phyloP scores from a whole-genome alignment of 805 yeast genomes.

The Kluyveromyces nonfermentans region DNA sequence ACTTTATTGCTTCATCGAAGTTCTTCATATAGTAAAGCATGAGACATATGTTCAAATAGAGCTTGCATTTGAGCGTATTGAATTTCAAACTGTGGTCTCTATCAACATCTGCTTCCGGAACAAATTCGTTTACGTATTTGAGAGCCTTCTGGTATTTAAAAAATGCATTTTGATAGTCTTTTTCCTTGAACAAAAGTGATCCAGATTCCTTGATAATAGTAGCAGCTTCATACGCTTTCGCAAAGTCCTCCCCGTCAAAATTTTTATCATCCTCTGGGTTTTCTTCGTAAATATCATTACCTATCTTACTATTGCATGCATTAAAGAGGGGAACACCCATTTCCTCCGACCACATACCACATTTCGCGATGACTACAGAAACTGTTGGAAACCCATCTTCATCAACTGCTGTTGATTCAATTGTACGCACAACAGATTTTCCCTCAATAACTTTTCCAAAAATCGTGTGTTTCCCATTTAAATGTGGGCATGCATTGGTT shows the following conservation, averaged over 20 bases:
- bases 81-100: conserved; percentile 43
- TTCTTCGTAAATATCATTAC: conserved; percentile 69
- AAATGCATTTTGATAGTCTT: conserved; percentile 41
- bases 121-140: conserved; percentile 59
- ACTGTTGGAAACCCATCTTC: conserved; percentile 36
- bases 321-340: conserved; percentile 50
- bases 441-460: conserved; percentile 67
- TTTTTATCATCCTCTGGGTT: conserved; percentile 63
- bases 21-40: conserved; percentile 41
- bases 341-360: conserved; percentile 53
- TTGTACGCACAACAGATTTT: conserved; percentile 56
- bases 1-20: conserved; percentile 42
- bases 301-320: conserved; percentile 51
- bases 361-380: conserved; percentile 40
- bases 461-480: conserved; percentile 66
- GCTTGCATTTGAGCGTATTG: conserved; percentile 33
- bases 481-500: conserved; percentile 61
- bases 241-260: conserved; percentile 49
- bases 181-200: conserved; percentile 45
- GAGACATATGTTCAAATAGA: conserved; percentile 47
- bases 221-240: conserved; percentile 42
- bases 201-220: conserved; percentile 59
- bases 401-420: conserved; percentile 43
- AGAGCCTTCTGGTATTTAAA: conserved; percentile 59
- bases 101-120: conserved; percentile 60